Evolutionary conservation across 2,329 filamentous ascomycete genomes (phyloP).

Genomic region (Coniochaeta sp.): DNA sequence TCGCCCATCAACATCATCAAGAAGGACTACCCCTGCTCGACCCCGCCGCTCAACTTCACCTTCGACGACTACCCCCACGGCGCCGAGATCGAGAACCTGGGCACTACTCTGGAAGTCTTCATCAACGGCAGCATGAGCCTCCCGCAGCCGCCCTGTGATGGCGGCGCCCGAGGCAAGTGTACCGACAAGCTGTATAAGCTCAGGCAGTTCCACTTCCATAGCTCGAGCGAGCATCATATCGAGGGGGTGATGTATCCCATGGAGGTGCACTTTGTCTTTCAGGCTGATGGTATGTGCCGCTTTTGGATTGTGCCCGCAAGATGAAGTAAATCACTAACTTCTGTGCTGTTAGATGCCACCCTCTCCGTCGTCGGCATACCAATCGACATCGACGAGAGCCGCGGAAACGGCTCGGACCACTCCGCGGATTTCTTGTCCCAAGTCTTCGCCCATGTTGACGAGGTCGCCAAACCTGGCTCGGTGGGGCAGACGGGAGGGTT

Average conservation of each 20-base stretch:
- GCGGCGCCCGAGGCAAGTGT: background rate
- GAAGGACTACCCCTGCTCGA: slow-evolving; percentile 8
- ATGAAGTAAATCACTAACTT: background rate
- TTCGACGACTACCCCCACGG: slow-evolving; percentile 28
- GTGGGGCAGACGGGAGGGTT: slow-evolving; percentile 27
- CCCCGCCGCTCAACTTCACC: slow-evolving; percentile 20
- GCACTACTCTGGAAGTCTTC: slow-evolving; percentile 43
- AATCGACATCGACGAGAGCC: slow-evolving; percentile 23
- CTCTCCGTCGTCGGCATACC: slow-evolving; percentile 30
- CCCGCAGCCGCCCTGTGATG: no score
- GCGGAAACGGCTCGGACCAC: slow-evolving; percentile 7
- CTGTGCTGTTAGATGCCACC: slow-evolving; percentile 19
- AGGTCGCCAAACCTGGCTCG: slow-evolving; percentile 31
- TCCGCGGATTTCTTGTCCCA: slow-evolving; percentile 23
- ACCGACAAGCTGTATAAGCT: slow-evolving; percentile 33
- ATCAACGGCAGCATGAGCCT: slow-evolving; percentile 39
- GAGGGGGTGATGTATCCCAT: slow-evolving; percentile 30
- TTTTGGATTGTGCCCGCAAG: background rate
- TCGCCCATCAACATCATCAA: slow-evolving; percentile 48
- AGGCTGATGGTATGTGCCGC: slow-evolving; percentile 18
- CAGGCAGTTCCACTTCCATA: slow-evolving; percentile 54
- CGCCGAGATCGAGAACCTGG: slow-evolving; percentile 42
- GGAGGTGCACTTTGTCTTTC: slow-evolving; percentile 35
- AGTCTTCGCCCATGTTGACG: slow-evolving; percentile 28
- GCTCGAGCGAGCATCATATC: slow-evolving; percentile 51